Base-by-base conservation (phyloP, 495 filamentous ascomycete species). In the Trypethelium eluteriae region DNA sequence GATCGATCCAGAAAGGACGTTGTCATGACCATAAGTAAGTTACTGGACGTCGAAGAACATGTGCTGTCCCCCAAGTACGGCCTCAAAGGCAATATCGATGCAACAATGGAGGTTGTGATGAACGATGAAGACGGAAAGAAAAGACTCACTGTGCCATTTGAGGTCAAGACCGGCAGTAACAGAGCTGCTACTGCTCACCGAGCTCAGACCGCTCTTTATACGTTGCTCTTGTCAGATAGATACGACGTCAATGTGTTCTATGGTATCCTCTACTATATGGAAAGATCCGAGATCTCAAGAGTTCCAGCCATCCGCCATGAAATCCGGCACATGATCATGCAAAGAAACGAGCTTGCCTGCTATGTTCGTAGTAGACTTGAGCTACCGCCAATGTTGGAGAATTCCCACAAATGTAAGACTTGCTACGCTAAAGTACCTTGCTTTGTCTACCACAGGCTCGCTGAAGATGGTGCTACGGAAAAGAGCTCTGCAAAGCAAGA, bases 11-110 rank as follows among this genome's bases (percentile, higher is more conserved):
- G 87, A 41, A 81, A 80, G 49, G 79, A 89, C 70, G 84, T 89
- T 12, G 86, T 83, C 53, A 86, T 97, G 81, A 91, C 88, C 71
- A 86, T 98, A 69, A 96, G 85, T 75, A 97, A 96, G 74, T 79
- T 98, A 41, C 86, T 98, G 50, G 94, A 96, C 72, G 91, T 98
- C 32, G 94, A 98, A 76, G 94, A 98, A 75, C 93, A 97, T 71
- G 84, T 97, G 46, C 97, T 93, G 94, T 97, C 94, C 16, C 94
- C 94, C 6, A 91, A 90, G 86, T 98, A 93, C 73, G 94, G 94
- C 0, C 81, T 98, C 6, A 98, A 98, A 78, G 94, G 94, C 39
- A 98, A 96, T 74, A 91, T 98, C 65, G 94, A 98, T 78, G 94
- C 94, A n/a, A 98, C 94, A 3, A 88, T 98, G 12, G 90, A 98